Evolutionary conservation across 1,284 basidiomycete species (phyloP).

Genomic region (Trichosporon coremiiforme): DNA sequence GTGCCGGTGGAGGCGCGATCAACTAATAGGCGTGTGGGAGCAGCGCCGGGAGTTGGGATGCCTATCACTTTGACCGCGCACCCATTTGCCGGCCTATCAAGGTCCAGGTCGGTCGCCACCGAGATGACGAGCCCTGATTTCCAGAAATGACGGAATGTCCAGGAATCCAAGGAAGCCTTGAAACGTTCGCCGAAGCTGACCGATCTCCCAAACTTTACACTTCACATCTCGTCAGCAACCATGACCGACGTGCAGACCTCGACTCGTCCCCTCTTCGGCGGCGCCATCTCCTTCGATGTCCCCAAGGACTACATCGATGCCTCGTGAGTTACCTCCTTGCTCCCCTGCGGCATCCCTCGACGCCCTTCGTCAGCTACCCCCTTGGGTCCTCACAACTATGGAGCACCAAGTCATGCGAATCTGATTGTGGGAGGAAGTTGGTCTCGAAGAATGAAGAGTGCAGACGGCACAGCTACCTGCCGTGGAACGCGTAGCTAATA

Average conservation of each 20-base stretch:
- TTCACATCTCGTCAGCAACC: neutral
- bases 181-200: neutral
- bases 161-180: neutral
- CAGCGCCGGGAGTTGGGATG: neutral
- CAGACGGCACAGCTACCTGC: too few species aligned
- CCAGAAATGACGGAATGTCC: slow-evolving; percentile 16
- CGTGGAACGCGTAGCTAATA: neutral
- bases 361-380: neutral
- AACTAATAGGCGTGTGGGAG: neutral
- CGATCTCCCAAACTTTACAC: neutral
- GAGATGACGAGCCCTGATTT: neutral
- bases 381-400: neutral
- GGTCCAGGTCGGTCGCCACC: neutral
- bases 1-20: neutral
- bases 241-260: slow-evolving; percentile 25
- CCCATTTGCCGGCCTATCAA: neutral
- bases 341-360: too few species aligned
- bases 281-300: slow-evolving; percentile 72
- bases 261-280: slow-evolving; percentile 59
- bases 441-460: too few species aligned
- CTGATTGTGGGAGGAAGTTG: too few species aligned
- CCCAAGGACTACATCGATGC: slow-evolving; percentile 73
- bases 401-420: too few species aligned
- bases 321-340: slow-evolving; percentile 65
- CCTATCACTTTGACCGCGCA: neutral